Percentiles rank a stretch among this genome's conserved stretches.
Conservation (phyloP, 2,329 filamentous ascomycete species). For the Cladosporium halotolerans region DNA sequence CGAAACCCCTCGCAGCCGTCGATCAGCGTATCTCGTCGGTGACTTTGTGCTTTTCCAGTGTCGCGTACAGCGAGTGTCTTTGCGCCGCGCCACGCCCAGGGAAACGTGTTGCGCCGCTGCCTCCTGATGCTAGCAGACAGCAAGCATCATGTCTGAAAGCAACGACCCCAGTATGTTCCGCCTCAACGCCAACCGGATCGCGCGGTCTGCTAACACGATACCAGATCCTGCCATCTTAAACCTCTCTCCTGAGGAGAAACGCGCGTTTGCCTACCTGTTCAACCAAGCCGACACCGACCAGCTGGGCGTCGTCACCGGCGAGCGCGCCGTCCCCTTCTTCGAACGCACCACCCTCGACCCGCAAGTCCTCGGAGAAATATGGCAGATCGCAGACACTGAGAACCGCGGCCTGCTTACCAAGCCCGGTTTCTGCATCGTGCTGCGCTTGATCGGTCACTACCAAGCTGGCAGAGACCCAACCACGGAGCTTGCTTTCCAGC, state of each 20-base stretch:
- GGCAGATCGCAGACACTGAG: constrained; percentile 96
- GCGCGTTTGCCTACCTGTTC: constrained; percentile 88
- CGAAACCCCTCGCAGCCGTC: background rate
- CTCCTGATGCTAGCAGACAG: constrained; percentile 8
- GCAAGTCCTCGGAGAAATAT: constrained; percentile 89
- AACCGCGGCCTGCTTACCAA: constrained; percentile 92
- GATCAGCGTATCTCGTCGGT: background rate
- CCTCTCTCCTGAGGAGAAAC: constrained; percentile 85
- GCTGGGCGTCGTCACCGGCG: constrained; percentile 89
- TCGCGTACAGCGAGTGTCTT: constrained; percentile 2
- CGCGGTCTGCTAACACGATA: constrained; percentile 11
- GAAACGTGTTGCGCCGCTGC: constrained; percentile 8
- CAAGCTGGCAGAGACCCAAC: constrained; percentile 80
- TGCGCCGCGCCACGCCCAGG: background rate
- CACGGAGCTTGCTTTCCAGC: constrained; percentile 73
- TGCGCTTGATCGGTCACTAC: constrained; percentile 91
- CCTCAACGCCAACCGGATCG: background rate
- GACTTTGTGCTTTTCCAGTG: background rate
- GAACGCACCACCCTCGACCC: constrained; percentile 89
- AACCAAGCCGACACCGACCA: constrained; percentile 85
- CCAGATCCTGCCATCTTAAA: constrained; percentile 45
- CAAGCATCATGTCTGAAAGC: constrained; percentile 15
- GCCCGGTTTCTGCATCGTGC: constrained; percentile 83
- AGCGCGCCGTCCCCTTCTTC: constrained; percentile 95
- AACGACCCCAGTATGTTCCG: background rate